These are phyloP conservation scores for Neurospora sp. DNA, from an alignment of 495 filamentous ascomycete genomes.

Conservation along the genomic window DNA sequence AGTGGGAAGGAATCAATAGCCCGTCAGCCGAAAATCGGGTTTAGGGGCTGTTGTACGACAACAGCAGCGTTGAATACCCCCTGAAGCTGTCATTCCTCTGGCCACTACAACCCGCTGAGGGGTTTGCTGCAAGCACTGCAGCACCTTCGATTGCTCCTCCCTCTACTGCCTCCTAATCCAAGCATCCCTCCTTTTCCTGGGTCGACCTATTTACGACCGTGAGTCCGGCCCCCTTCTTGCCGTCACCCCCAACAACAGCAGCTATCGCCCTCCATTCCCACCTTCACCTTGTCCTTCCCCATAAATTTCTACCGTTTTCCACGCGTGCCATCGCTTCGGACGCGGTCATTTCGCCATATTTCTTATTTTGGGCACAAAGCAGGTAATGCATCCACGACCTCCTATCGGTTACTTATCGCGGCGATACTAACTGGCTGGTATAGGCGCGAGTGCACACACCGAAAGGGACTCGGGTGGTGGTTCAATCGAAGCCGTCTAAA, in stretches of 20 bases:
- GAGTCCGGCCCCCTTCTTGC: constrained; percentile 9
- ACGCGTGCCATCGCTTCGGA: constrained; percentile 14
- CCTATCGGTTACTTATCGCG: constrained; percentile 4
- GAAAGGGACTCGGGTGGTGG: not conserved
- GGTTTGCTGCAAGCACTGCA: not conserved
- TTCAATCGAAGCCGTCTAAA: constrained; percentile 10
- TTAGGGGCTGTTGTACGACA: not conserved
- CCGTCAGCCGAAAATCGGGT: not conserved
- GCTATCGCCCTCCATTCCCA: constrained; percentile 2
- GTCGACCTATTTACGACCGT: not conserved
- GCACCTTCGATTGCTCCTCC: not conserved
- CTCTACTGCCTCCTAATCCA: not conserved
- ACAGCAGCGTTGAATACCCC: not conserved
- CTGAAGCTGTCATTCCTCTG: not conserved
- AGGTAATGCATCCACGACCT: constrained; percentile 9
- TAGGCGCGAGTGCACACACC: constrained; percentile 15
- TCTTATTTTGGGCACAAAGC: constrained; percentile 7
- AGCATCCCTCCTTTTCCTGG: not conserved
- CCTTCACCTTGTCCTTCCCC: constrained; percentile 7
- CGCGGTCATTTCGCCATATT: constrained; percentile 13
- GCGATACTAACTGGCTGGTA: constrained; percentile 18
- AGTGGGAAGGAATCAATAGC: not conserved
- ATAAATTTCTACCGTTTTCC: constrained; percentile 1
- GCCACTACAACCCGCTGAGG: not conserved
- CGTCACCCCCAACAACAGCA: constrained; percentile 17